These are phyloP conservation scores for Lepidium sativum DNA, from an alignment of 345 rosid species.

Conservation along the genomic window DNA sequence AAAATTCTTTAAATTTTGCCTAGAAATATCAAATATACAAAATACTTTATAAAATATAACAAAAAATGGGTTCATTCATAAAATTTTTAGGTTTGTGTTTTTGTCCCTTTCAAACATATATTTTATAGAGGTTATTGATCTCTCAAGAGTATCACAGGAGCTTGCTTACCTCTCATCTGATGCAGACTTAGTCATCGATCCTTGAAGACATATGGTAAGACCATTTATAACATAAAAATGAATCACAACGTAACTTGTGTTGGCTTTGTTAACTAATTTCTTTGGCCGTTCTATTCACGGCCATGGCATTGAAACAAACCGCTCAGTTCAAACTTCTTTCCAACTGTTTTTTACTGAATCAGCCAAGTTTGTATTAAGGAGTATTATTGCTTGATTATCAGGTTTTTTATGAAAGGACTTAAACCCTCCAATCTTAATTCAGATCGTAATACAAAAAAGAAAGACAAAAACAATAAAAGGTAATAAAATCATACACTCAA, in stretches of 20 bases:
- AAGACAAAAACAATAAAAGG: too few species aligned
- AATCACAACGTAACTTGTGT: background rate
- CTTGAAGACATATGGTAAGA: slow-evolving; percentile 98
- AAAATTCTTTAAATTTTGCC: too few species aligned
- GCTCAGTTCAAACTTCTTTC: slow-evolving; percentile 55
- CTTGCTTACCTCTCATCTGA: slow-evolving; percentile 75
- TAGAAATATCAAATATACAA: too few species aligned
- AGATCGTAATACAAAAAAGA: too few species aligned
- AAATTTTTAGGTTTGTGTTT: too few species aligned
- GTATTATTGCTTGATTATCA: too few species aligned
- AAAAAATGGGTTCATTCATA: too few species aligned
- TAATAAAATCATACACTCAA: background rate
- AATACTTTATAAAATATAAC: too few species aligned
- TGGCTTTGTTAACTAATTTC: background rate
- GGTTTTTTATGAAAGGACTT: too few species aligned
- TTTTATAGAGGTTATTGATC: slow-evolving; percentile 73
- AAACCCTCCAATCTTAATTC: too few species aligned
- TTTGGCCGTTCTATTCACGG: slow-evolving; percentile 46
- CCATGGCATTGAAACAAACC: slow-evolving; percentile 96
- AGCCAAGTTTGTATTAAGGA: background rate
- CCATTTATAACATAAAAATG: background rate
- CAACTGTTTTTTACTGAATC: background rate
- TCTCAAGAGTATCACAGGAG: slow-evolving; percentile 77
- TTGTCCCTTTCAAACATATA: too few species aligned
- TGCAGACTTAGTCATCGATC: slow-evolving; percentile 67